Percentiles rank a stretch among this genome's conserved stretches.
These are phyloP conservation scores for Xanthoceras sorbifolium DNA, from an alignment of 345 rosid genomes.

Conservation along the genomic window DNA sequence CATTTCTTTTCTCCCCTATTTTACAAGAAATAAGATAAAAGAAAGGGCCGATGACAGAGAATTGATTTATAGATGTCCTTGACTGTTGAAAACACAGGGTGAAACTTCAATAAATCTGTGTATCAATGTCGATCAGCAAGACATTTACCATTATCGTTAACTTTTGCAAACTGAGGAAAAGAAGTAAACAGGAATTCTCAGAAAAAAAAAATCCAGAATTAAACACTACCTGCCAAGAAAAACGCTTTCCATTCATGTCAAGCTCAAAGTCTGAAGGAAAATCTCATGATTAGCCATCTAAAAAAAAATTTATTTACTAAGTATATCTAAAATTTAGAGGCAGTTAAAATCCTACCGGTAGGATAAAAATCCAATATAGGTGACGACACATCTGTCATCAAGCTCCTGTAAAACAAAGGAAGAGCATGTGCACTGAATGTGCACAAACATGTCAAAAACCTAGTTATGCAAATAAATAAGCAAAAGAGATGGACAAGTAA, in stretches of 20 bases:
- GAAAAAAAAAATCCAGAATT: not conserved
- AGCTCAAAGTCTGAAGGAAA: constrained; percentile 35
- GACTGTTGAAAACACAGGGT: not conserved
- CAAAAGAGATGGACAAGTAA: not conserved
- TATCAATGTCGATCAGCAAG: not conserved
- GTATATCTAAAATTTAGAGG: not conserved
- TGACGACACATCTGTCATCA: constrained; percentile 34
- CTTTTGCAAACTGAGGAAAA: not conserved
- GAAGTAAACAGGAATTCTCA: not conserved
- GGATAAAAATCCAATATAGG: constrained; percentile 37
- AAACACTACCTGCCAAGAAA: constrained; percentile 36
- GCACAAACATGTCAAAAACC: not conserved
- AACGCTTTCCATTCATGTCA: constrained; percentile 33
- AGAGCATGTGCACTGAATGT: constrained; percentile 37
- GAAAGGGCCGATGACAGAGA: not conserved
- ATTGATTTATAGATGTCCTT: not conserved
- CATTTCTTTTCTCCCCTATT: not conserved
- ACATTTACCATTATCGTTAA: not conserved
- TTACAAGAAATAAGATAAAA: not conserved
- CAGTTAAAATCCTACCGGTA: constrained; percentile 22
- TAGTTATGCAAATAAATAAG: not conserved
- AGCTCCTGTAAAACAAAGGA: constrained; percentile 30
- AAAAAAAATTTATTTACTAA: not conserved
- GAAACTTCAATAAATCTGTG: not conserved
- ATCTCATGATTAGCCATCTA: not conserved